Conservation (phyloP, 345 rosid genomes). For the Murraya paniculata region DNA sequence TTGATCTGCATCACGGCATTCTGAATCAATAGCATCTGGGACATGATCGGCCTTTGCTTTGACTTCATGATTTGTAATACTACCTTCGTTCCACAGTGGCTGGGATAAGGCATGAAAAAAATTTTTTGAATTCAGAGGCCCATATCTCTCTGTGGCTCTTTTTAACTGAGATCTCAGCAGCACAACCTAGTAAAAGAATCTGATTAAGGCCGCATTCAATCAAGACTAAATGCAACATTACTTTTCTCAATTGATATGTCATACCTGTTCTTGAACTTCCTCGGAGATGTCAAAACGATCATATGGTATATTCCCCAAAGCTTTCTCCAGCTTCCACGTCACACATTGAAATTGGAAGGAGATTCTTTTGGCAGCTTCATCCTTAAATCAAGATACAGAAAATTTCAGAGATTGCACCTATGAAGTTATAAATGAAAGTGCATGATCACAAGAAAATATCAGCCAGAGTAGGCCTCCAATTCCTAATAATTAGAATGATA, state of each 20-base stretch:
- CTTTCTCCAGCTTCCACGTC: constrained; percentile 83
- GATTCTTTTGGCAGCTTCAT: constrained; percentile 65
- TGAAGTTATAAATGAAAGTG: constrained; percentile 14
- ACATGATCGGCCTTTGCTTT: constrained; percentile 28
- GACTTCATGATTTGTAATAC: constrained; percentile 31
- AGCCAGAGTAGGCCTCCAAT: constrained; percentile 6
- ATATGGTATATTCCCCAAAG: constrained; percentile 60
- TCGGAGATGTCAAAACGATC: constrained; percentile 72
- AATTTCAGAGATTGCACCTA: constrained; percentile 40
- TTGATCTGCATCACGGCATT: constrained; percentile 21
- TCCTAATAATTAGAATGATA: neutral
- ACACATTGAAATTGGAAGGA: constrained; percentile 75
- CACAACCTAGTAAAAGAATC: constrained; percentile 47
- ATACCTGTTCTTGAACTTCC: constrained; percentile 87
- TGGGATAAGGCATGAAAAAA: constrained; percentile 44
- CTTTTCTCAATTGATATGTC: neutral
- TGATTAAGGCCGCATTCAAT: neutral
- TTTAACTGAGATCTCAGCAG: constrained; percentile 73
- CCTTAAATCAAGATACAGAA: constrained; percentile 52
- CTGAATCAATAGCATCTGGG: constrained; percentile 16
- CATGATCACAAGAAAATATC: constrained; percentile 20
- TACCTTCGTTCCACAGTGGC: constrained; percentile 38
- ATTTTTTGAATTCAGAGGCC: constrained; percentile 49
- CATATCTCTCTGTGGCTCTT: constrained; percentile 74
- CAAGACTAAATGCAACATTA: constrained; percentile 5